phyloP scores from a whole-genome alignment of 768 basidiomycete genomes.

The Suillus cothurnatus region DNA sequence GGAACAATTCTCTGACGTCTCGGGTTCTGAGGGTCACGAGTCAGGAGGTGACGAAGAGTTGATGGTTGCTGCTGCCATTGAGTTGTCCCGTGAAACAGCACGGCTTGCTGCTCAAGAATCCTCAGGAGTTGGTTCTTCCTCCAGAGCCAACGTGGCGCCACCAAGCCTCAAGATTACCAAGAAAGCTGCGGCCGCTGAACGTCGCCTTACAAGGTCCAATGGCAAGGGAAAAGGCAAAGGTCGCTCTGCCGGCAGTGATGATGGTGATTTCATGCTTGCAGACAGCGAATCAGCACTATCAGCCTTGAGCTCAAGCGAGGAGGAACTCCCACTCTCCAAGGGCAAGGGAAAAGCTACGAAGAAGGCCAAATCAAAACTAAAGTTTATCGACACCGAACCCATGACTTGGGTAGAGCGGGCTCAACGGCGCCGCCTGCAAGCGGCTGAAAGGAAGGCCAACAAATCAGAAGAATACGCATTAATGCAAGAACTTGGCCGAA shows the following conservation, averaged over 20 bases:
- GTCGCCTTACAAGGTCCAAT: slow-evolving; percentile 36
- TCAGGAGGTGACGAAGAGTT: slow-evolving; percentile 31
- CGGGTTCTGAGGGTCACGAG: slow-evolving; percentile 36
- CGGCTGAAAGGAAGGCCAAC: slow-evolving; percentile 28
- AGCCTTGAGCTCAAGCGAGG: slow-evolving; percentile 15
- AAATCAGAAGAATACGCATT: slow-evolving; percentile 54
- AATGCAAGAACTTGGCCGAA: slow-evolving; percentile 64
- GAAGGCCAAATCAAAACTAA: slow-evolving; percentile 23
- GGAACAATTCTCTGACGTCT: slow-evolving; percentile 15
- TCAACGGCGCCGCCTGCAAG: slow-evolving; percentile 19
- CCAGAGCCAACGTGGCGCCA: slow-evolving; percentile 14
- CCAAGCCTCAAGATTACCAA: slow-evolving; percentile 41
- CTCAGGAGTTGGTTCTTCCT: slow-evolving; percentile 34
- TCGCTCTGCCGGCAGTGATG: slow-evolving; percentile 13
- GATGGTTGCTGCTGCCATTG: slow-evolving; percentile 61
- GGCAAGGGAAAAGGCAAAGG: slow-evolving; percentile 22
- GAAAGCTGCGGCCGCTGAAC: slow-evolving; percentile 55
- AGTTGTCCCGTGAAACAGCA: slow-evolving; percentile 49
- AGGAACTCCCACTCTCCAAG: slow-evolving; percentile 26
- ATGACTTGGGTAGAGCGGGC: slow-evolving; percentile 14
- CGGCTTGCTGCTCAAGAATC: slow-evolving; percentile 29
- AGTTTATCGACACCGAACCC: slow-evolving; percentile 8
- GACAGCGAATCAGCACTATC: slow-evolving; percentile 17
- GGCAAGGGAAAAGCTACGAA: slow-evolving; percentile 36
- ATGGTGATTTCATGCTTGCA: slow-evolving; percentile 13